phyloP scores from a whole-genome alignment of 73 alveolate species.

The Stentor roeselii region DNA sequence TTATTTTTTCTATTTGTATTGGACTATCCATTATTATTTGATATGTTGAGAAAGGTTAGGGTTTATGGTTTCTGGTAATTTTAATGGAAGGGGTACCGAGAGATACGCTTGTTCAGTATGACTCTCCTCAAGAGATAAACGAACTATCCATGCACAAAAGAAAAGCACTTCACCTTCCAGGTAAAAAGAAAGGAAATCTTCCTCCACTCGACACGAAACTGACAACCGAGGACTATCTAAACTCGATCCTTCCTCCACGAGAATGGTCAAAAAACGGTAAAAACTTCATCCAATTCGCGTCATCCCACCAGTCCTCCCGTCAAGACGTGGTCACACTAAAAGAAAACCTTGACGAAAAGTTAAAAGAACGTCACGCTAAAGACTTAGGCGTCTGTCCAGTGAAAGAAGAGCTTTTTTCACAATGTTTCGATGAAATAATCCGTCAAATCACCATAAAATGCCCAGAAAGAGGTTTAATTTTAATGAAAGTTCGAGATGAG shows the following conservation, averaged over 20 bases:
- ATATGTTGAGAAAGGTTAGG: no score
- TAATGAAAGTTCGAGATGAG: slow-evolving; percentile 98
- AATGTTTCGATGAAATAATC: slow-evolving; percentile 80
- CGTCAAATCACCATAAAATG: slow-evolving; percentile 66
- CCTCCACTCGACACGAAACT: slow-evolving; percentile 29
- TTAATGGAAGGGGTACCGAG: slow-evolving; percentile 26
- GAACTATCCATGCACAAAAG: not conserved
- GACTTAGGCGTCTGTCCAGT: slow-evolving; percentile 91
- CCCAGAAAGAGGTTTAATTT: slow-evolving; percentile 97
- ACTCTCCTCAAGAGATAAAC: slow-evolving; percentile 14
- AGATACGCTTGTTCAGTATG: slow-evolving; percentile 23
- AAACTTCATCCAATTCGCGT: slow-evolving; percentile 72
- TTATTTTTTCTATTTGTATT: not conserved
- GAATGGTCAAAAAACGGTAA: slow-evolving; percentile 74
- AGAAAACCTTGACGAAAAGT: slow-evolving; percentile 63
- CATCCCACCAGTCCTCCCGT: slow-evolving; percentile 89
- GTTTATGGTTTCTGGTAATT: no score
- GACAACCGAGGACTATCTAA: slow-evolving; percentile 22
- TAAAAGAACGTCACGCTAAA: slow-evolving; percentile 92
- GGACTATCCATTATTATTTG: not conserved
- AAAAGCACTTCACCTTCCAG: not conserved
- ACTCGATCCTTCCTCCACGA: slow-evolving; percentile 54
- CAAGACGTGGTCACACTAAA: slow-evolving; percentile 86
- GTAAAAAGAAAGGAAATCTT: not conserved
- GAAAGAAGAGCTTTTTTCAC: slow-evolving; percentile 84